Evolutionary conservation across 495 filamentous ascomycete genomes (phyloP).

Genomic region (Immersiella caudata): DNA sequence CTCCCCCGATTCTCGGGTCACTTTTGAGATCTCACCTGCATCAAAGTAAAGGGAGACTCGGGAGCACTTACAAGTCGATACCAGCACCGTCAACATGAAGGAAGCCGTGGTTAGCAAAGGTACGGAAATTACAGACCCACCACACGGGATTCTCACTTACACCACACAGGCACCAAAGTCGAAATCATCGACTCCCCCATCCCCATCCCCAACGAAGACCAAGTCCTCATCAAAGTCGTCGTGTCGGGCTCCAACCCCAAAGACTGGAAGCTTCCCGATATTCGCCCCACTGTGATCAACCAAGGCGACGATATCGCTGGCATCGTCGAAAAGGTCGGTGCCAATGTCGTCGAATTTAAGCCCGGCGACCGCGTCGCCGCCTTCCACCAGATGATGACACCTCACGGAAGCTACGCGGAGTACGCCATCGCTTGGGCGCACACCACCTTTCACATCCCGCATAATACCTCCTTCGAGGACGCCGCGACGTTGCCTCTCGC

Average conservation of each 20-base stretch:
- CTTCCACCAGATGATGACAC: constrained; percentile 61
- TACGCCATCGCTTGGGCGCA: constrained; percentile 67
- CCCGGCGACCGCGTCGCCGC: constrained; percentile 70
- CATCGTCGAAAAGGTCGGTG: constrained; percentile 63
- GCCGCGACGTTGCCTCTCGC: constrained; percentile 73
- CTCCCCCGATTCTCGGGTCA: not conserved
- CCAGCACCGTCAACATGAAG: constrained; percentile 54
- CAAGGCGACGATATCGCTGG: constrained; percentile 75
- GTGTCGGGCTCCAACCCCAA: constrained; percentile 76
- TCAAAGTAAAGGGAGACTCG: not conserved
- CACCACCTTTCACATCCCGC: constrained; percentile 70
- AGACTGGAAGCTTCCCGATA: constrained; percentile 65
- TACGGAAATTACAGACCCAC: constrained; percentile 6
- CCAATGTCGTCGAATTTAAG: constrained; percentile 62
- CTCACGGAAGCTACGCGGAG: constrained; percentile 67
- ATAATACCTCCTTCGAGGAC: constrained; percentile 69
- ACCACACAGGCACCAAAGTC: constrained; percentile 50
- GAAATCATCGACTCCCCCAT: constrained; percentile 65
- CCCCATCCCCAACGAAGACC: constrained; percentile 59
- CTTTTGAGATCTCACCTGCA: not conserved
- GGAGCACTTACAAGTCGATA: not conserved
- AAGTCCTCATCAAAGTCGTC: constrained; percentile 72
- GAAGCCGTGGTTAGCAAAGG: constrained; percentile 62
- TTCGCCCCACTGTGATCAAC: constrained; percentile 44
- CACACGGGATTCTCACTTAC: not conserved